Evolutionary conservation across 768 basidiomycete genomes (phyloP), one percentile per base, ranked within the genome.

Genomic region (Goffeauzyma gilvescens): DNA sequence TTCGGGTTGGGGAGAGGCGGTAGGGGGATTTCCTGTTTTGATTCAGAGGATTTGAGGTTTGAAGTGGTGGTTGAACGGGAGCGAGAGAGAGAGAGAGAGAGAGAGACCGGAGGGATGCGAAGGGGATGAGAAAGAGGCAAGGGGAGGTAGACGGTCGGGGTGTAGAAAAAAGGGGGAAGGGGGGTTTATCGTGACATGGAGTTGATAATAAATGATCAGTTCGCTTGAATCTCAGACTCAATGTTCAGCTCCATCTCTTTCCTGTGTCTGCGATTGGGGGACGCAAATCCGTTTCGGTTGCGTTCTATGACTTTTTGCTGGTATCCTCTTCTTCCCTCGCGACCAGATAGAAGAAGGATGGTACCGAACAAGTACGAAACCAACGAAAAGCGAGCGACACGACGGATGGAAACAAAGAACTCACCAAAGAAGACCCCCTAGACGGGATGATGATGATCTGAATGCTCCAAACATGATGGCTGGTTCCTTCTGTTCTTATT

Each of bases 1-100:
- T 96, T 46, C 90, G 76, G 4, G 86, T 89, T 14, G 72, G 65
- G 13, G 87, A 93, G 53, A 98, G 65, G 58, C 82, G 79, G 84
- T 84, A 95, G 38, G 90, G 89, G 13, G 72, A 75, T 68, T 95
- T 95, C 89, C 89, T 95, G 52, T 27, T 20, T 32, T n/a, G 4
- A 2, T 12, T 38, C 17, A 45, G 33, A 27, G 26, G 10, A 12
- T 4, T n/a, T 13, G 39, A n/a, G 38, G 32, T 35, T 35, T 15
- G 23, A 7, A 18, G 4, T 20, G 10, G 15, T 30, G 28, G 30
- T 35, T 39, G 34, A 18, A 22, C 18, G 23, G 3, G 23, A 21
- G 27, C 15, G 14, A n/a, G 24, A 15, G n/a, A 14, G 18, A 35
- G 6, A 4, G 21, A 24, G 17, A 32, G 36, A 4, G 14, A 25